phyloP scores from a whole-genome alignment of 805 yeast species.

The Sugiyamaella floridensis region DNA sequence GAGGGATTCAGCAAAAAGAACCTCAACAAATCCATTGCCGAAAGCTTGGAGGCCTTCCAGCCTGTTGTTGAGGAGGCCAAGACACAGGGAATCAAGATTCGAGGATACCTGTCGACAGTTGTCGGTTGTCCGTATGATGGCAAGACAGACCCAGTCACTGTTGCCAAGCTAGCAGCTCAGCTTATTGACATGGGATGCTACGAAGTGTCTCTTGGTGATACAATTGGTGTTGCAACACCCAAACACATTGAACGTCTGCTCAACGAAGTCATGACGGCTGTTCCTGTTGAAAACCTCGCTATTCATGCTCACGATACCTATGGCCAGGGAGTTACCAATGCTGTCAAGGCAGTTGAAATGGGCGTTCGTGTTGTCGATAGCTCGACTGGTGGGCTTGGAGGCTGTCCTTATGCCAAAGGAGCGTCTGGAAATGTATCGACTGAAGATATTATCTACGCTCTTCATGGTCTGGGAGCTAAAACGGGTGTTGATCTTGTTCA shows the following conservation, averaged over 20 bases:
- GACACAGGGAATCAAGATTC: conserved; percentile 19
- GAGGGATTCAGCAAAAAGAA: conserved; percentile 29
- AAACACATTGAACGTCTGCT: conserved; percentile 23
- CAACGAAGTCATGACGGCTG: conserved; percentile 18
- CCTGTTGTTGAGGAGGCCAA: conserved; percentile 21
- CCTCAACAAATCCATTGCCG: conserved; percentile 26
- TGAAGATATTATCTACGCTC: conserved; percentile 28
- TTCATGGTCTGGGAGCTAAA: conserved; percentile 26
- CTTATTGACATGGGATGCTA: conserved; percentile 29
- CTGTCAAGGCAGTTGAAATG: conserved; percentile 26
- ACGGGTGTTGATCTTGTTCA: conserved; percentile 26
- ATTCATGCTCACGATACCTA: conserved; percentile 32
- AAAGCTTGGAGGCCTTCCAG: conserved; percentile 22
- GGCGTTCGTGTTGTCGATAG: conserved; percentile 28
- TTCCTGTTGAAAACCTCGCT: conserved; percentile 22
- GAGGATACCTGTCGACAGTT: conserved; percentile 30
- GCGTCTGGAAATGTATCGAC: conserved; percentile 31
- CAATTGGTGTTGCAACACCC: conserved; percentile 31
- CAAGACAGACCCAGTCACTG: conserved; percentile 24
- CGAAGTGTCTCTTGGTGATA: conserved; percentile 31
- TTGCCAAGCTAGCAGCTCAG: conserved; percentile 23
- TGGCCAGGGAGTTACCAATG: conserved; percentile 31
- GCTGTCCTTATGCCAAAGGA: conserved; percentile 32
- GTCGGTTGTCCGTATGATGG: conserved; percentile 31
- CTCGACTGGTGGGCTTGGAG: conserved; percentile 30